Evolutionary conservation across 495 filamentous ascomycete genomes (phyloP).

Genomic region (Xylaria cubensis): DNA sequence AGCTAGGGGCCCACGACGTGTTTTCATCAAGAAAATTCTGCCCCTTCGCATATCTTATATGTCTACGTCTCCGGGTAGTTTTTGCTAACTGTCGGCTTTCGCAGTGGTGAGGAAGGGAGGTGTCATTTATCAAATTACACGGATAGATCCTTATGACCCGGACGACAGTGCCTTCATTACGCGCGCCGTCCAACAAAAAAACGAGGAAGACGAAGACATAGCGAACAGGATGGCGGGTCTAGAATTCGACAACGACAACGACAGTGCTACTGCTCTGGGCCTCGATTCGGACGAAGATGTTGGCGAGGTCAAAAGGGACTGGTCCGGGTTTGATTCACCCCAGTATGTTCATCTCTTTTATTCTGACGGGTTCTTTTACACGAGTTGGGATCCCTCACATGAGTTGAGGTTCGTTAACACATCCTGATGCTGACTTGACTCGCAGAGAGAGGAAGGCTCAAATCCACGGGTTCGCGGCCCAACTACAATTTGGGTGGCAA

Average conservation of each 20-base stretch:
- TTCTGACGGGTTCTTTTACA: not conserved
- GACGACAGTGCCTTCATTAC: not conserved
- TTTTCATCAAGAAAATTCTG: not conserved
- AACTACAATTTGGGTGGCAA: not conserved
- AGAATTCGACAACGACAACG: not conserved
- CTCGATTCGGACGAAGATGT: not conserved
- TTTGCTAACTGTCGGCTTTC: not conserved
- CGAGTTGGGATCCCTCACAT: not conserved
- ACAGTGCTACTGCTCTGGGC: not conserved
- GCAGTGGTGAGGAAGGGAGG: not conserved
- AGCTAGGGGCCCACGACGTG: not conserved
- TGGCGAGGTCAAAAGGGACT: not conserved
- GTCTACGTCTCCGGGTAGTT: not conserved
- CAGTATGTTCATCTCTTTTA: not conserved
- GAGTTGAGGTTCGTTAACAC: not conserved
- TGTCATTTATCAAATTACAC: not conserved
- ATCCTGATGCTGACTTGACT: not conserved
- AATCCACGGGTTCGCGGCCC: not conserved
- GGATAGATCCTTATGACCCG: not conserved
- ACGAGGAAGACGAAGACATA: not conserved
- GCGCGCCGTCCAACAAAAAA: not conserved
- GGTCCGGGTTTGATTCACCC: not conserved
- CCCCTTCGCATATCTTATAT: not conserved
- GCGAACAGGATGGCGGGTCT: not conserved
- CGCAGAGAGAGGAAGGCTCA: not conserved